Evolutionary conservation across 1,284 basidiomycete genomes (phyloP).

Genomic region (Schizophyllum amplum): DNA sequence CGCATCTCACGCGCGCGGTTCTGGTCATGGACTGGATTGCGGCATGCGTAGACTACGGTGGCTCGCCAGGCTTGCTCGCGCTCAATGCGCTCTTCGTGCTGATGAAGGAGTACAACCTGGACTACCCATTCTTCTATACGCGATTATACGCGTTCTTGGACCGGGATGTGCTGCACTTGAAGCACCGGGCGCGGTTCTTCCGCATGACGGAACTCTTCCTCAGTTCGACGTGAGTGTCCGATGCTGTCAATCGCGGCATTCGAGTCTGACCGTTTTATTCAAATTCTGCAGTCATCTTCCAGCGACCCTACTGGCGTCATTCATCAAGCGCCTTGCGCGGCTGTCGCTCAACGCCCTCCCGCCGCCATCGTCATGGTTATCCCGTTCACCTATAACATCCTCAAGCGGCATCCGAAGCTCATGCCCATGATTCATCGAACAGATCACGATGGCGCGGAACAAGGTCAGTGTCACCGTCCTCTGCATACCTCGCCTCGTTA

Average conservation of each 20-base stretch:
- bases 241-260: background rate
- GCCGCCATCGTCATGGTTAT: conserved; percentile 87
- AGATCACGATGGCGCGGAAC: conserved; percentile 33
- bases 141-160: conserved; percentile 89
- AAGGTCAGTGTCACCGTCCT: no score
- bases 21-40: conserved; percentile 94
- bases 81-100: conserved; percentile 89
- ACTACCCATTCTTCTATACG: conserved; percentile 95
- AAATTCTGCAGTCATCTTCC: conserved; percentile 66
- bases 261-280: background rate
- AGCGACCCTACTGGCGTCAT: conserved; percentile 84
- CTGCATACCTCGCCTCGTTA: no score
- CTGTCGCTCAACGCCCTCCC: conserved; percentile 84
- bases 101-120: conserved; percentile 94
- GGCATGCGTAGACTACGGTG: conserved; percentile 80
- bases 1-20: conserved; percentile 73
- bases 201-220: conserved; percentile 87
- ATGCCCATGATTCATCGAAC: conserved; percentile 88
- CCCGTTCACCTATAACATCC: conserved; percentile 91
- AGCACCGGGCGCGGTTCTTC: conserved; percentile 93
- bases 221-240: conserved; percentile 72
- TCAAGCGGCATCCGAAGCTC: conserved; percentile 86
- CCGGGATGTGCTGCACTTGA: conserved; percentile 82
- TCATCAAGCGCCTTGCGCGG: conserved; percentile 86
- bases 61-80: conserved; percentile 82